phyloP scores from a whole-genome alignment of 495 filamentous ascomycete genomes.

The Niebla homalea region DNA sequence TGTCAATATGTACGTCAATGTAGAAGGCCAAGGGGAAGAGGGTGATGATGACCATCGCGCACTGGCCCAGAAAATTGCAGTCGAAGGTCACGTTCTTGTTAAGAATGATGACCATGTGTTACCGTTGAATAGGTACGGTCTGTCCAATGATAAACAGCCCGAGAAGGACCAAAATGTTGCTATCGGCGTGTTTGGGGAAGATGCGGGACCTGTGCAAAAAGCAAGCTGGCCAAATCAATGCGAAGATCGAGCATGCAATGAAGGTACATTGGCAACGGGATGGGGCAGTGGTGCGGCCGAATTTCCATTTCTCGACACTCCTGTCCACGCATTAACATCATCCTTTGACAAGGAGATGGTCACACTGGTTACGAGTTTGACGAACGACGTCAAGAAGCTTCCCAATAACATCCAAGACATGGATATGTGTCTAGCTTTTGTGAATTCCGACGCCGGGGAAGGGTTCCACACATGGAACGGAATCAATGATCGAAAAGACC shows the following conservation, averaged over 20 bases:
- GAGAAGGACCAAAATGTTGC: conserved; percentile 28
- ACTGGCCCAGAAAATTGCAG: conserved; percentile 59
- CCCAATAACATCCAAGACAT: conserved; percentile 31
- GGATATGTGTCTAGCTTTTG: conserved; percentile 56
- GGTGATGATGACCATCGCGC: conserved; percentile 51
- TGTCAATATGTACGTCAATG: conserved; percentile 70
- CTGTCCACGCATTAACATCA: conserved; percentile 48
- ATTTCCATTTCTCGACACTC: conserved; percentile 68
- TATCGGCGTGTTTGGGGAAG: conserved; percentile 76
- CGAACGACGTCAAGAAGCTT: conserved; percentile 38
- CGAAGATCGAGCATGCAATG: conserved; percentile 63
- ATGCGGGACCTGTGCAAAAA: conserved; percentile 47
- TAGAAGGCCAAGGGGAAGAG: conserved; percentile 43
- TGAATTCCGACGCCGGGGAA: conserved; percentile 49
- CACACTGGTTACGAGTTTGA: conserved; percentile 43
- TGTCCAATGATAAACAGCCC: conserved; percentile 23
- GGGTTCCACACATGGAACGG: conserved; percentile 49
- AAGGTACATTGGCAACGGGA: conserved; percentile 70
- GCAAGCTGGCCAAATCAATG: conserved; percentile 59
- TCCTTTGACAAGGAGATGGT: conserved; percentile 49
- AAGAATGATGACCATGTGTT: conserved; percentile 58
- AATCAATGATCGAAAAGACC: conserved; percentile 74
- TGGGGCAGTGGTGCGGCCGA: conserved; percentile 89
- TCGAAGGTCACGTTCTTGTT: conserved; percentile 74
- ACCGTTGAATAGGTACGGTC: conserved; percentile 45